Base-by-base conservation (phyloP, 1,139 yeast genomes). In the Scheffersomyces parashehatae region DNA sequence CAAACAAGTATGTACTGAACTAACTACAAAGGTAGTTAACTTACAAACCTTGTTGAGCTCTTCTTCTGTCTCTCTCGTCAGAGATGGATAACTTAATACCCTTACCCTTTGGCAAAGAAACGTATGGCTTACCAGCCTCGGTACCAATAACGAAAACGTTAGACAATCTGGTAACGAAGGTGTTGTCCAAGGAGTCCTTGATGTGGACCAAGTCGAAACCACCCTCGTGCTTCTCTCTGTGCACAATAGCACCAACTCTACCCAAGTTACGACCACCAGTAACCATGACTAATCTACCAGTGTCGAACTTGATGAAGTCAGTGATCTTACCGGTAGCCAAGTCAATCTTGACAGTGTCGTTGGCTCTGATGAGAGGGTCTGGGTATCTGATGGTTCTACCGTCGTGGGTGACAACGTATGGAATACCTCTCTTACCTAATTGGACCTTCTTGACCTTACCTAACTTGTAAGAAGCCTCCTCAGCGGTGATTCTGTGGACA, bases 221-320 rank as follows among this genome's bases (percentile, higher is more conserved):
- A 75, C 99, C 99, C 75, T 91, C 97, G 84, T 91, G 99, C 81
- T 88, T 89, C 82, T 91, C 99, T 80, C 95, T 87, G 95, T 91
- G 97, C 64, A 86, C 82, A 73, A 91, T 90, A 62, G 88, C 90
- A 86, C 99, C 99, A 72, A 90, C 91, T 80, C 99, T 88, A 74
- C 99, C 99, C 95, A 91, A 85, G 87, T 89, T 90, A 80, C 97
- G 93, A 81, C 98, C 98, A 81, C 98, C 98, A 60, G 97, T 91
- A 74, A 88, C 95, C 95, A 90, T 91, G 61, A 86, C 97, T 71
- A 89, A 81, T 77, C 83, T 88, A 76, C 98, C 98, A 66, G 93
- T 82, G 74, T 89, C 97, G 73, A 91, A 91, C 79, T 89, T 88
- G 79, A 91, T 83, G 80, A 77, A 88, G 62, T 89, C 95, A 54